Evolutionary conservation across 495 filamentous ascomycete species (phyloP).

Genomic region (Thermochaetoides thermophila): DNA sequence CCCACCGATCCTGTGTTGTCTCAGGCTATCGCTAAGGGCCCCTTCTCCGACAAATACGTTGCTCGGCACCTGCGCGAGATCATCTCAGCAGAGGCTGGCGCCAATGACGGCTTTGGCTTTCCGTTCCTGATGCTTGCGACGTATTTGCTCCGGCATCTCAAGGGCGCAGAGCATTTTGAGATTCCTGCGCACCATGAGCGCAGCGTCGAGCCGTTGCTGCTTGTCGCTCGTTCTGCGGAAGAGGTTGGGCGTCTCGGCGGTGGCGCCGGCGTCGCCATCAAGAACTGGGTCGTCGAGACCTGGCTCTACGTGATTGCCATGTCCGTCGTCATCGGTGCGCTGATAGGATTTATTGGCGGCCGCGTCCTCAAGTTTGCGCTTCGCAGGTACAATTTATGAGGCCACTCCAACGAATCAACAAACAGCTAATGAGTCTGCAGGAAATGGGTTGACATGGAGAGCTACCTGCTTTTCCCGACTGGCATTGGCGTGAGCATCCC

Average conservation of each 20-base stretch:
- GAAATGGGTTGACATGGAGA: slow-evolving; percentile 71
- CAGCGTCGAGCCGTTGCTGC: neutral
- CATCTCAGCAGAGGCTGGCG: slow-evolving; percentile 45
- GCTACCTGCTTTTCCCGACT: slow-evolving; percentile 73
- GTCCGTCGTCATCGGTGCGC: slow-evolving; percentile 54
- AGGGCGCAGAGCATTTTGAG: slow-evolving; percentile 7
- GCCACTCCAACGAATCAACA: no score
- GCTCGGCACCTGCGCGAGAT: slow-evolving; percentile 42
- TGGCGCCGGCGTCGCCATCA: slow-evolving; percentile 54
- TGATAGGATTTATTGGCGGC: slow-evolving; percentile 50
- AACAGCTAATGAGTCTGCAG: no score
- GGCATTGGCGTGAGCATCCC: slow-evolving; percentile 46
- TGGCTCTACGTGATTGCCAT: slow-evolving; percentile 65
- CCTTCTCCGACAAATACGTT: slow-evolving; percentile 47
- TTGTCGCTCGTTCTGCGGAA: slow-evolving; percentile 27
- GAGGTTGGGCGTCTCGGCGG: slow-evolving; percentile 30
- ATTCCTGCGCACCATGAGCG: neutral
- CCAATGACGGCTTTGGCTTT: slow-evolving; percentile 47
- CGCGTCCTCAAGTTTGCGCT: slow-evolving; percentile 39
- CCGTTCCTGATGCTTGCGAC: slow-evolving; percentile 43
- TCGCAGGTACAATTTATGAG: slow-evolving; percentile 2
- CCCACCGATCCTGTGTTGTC: slow-evolving; percentile 48
- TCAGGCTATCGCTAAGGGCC: slow-evolving; percentile 47
- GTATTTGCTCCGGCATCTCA: slow-evolving; percentile 39
- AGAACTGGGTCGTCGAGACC: slow-evolving; percentile 68